Percentiles rank a stretch among this genome's conserved stretches.
These are phyloP conservation scores for Neonectria faginata DNA, from an alignment of 2,329 filamentous ascomycete genomes.

Conservation along the genomic window DNA sequence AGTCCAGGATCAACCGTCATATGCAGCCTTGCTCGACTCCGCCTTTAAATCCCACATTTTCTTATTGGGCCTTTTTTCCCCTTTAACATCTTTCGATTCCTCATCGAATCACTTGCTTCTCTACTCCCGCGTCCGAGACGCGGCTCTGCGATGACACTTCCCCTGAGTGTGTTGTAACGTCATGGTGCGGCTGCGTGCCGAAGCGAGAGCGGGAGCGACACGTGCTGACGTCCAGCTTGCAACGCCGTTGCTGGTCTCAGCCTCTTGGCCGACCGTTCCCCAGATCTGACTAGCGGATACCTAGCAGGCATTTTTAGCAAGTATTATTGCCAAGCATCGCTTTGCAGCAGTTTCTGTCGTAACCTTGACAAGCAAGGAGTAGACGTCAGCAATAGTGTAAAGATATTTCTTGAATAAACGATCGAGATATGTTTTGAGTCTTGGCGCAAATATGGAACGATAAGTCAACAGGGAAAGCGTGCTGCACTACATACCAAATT, in stretches of 20 bases:
- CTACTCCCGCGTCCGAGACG: background rate
- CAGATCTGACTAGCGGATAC: constrained; percentile 22
- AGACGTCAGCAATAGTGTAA: background rate
- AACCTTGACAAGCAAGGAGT: background rate
- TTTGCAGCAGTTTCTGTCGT: background rate
- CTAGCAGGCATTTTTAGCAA: constrained; percentile 18
- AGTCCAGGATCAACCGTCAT: background rate
- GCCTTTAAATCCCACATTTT: background rate
- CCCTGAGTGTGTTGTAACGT: constrained; percentile 13
- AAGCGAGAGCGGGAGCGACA: constrained; percentile 11
- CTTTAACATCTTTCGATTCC: background rate
- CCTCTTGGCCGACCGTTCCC: constrained; percentile 23
- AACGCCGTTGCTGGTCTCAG: constrained; percentile 21
- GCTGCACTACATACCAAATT: no score
- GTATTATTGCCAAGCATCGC: constrained; percentile 16
- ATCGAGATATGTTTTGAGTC: background rate
- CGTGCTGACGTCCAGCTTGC: constrained; percentile 19
- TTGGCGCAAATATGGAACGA: background rate
- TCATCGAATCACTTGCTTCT: background rate
- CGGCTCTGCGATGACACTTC: background rate
- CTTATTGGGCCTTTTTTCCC: background rate
- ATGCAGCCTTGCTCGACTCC: background rate
- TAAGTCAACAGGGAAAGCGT: no score
- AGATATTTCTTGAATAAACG: background rate
- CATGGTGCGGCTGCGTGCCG: constrained; percentile 31